phyloP scores from a whole-genome alignment of 768 basidiomycete genomes.

The Leucosporidium yakuticum region DNA sequence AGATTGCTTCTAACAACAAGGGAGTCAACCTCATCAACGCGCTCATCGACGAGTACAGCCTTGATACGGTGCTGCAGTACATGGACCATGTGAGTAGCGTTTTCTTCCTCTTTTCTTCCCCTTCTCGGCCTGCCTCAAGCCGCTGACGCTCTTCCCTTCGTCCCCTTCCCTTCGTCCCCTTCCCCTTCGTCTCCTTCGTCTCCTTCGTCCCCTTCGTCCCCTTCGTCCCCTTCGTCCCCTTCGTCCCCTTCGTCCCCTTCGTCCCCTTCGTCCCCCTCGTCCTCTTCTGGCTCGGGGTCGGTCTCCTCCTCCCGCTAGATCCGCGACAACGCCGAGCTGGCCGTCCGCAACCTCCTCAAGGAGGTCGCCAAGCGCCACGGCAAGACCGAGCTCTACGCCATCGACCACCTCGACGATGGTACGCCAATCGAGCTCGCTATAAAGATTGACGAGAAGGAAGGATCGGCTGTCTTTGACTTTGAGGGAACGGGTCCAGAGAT shows the following conservation, averaged over 20 bases:
- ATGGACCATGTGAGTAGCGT: constrained; percentile 49
- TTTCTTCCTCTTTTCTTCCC: too few species aligned
- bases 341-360: constrained; percentile 73
- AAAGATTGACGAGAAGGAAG: constrained; percentile 64
- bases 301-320: constrained; percentile 60
- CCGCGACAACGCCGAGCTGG: constrained; percentile 76
- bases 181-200: too few species aligned
- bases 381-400: constrained; percentile 58
- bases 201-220: too few species aligned
- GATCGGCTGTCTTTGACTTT: constrained; percentile 81
- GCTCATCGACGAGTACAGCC: constrained; percentile 77
- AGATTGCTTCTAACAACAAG: constrained; percentile 91
- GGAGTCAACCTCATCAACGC: constrained; percentile 22
- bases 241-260: too few species aligned
- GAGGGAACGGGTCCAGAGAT: constrained; percentile 45
- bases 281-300: too few species aligned
- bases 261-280: too few species aligned
- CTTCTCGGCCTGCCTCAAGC: too few species aligned
- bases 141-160: neutral
- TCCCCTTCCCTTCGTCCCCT: too few species aligned
- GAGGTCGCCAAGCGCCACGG: constrained; percentile 67
- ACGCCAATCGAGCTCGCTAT: constrained; percentile 64
- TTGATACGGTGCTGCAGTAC: constrained; percentile 65
- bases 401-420: constrained; percentile 83
- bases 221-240: too few species aligned